Evolutionary conservation across 306 rosid species (phyloP).

Genomic region (Lagenaria siceraria): DNA sequence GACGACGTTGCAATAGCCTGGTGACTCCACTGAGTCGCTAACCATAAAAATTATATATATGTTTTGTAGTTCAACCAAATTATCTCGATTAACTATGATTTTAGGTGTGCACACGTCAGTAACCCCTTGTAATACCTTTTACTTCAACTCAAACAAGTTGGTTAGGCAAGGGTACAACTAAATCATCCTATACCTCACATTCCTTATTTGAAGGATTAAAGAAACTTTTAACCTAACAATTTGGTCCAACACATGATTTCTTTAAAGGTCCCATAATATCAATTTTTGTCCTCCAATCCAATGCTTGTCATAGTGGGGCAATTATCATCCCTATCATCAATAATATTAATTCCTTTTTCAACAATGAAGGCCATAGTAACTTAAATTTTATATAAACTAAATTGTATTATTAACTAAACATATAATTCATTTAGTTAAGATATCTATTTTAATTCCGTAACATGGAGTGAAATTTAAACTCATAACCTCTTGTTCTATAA

Average conservation of each 20-base stretch:
- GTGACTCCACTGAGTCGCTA: no score
- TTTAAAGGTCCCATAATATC: not conserved
- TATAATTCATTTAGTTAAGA: no score
- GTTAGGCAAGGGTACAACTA: not conserved
- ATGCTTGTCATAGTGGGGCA: not conserved
- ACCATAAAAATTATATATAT: no score
- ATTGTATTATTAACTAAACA: no score
- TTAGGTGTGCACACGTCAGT: not conserved
- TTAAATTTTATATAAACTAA: no score
- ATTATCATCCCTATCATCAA: not conserved
- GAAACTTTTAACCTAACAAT: not conserved
- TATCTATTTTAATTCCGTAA: no score
- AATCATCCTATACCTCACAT: not conserved
- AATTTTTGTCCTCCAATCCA: not conserved
- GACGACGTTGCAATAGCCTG: no score
- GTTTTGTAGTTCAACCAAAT: not conserved
- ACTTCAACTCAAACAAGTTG: not conserved
- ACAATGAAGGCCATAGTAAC: no score
- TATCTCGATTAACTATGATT: not conserved
- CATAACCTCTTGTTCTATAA: no score
- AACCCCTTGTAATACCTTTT: not conserved
- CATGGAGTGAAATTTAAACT: no score
- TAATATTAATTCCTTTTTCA: not conserved
- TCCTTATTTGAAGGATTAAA: not conserved
- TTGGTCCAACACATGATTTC: not conserved